phyloP scores from a whole-genome alignment of 2,329 filamentous ascomycete species.

The Penicillium sp. region DNA sequence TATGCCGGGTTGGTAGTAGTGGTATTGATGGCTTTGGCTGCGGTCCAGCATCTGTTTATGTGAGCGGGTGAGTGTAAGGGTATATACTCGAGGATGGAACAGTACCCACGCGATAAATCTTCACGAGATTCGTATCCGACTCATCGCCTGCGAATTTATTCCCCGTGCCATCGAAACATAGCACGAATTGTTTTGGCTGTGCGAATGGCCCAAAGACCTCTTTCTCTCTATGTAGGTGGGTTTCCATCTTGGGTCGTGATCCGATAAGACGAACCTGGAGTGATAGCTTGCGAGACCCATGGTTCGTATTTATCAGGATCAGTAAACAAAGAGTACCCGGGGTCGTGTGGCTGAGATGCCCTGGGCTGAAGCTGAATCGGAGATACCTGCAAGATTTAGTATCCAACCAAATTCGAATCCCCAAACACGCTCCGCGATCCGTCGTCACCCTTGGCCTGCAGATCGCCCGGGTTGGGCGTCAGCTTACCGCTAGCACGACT shows the following conservation, averaged over 20 bases:
- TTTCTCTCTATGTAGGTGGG: background rate
- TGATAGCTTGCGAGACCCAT: background rate
- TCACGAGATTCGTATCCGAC: constrained; percentile 48
- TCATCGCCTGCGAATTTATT: constrained; percentile 45
- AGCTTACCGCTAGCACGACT: background rate
- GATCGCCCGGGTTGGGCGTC: constrained; percentile 3
- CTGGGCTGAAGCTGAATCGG: constrained; percentile 1
- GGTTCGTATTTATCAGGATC: constrained; percentile 8
- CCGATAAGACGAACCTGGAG: background rate
- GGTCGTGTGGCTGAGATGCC: background rate
- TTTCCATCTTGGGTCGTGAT: background rate
- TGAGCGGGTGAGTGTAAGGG: background rate
- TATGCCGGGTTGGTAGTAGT: constrained; percentile 47
- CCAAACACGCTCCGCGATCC: constrained; percentile 10
- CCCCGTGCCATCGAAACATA: constrained; percentile 47
- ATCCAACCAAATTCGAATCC: constrained; percentile 16
- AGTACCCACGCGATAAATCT: constrained; percentile 44
- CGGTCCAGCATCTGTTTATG: constrained; percentile 40
- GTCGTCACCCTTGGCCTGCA: constrained; percentile 14
- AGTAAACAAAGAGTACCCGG: background rate
- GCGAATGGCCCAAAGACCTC: background rate
- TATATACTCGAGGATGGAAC: background rate
- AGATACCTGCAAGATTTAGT: background rate
- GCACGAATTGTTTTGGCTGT: constrained; percentile 28
- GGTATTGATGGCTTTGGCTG: constrained; percentile 37